Evolutionary conservation across 2,329 filamentous ascomycete genomes (phyloP).

Genomic region (Cryoendolithus antarcticus): DNA sequence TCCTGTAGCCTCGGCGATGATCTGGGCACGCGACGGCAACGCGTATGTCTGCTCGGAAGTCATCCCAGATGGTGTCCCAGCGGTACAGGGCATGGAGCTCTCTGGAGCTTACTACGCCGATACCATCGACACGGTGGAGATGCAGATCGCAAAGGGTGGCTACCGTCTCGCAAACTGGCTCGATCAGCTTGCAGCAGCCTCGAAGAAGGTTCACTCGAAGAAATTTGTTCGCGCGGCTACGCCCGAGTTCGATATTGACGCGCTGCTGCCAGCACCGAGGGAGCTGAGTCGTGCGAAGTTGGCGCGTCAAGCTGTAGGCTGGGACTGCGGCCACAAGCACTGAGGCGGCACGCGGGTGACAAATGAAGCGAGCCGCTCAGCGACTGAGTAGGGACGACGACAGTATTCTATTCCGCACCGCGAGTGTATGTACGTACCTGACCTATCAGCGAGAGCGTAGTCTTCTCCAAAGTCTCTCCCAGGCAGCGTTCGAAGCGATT

Average conservation of each 20-base stretch:
- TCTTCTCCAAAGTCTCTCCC: too few species aligned
- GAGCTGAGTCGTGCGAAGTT: constrained; percentile 13
- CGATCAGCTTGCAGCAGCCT: constrained; percentile 20
- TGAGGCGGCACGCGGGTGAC: too few species aligned
- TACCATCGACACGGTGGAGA: constrained; percentile 25
- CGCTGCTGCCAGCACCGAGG: constrained; percentile 9
- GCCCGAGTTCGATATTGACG: constrained; percentile 7
- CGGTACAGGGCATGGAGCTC: constrained; percentile 26
- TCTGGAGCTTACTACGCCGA: constrained; percentile 18
- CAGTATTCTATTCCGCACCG: too few species aligned
- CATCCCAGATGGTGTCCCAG: constrained; percentile 25
- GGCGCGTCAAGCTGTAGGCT: constrained; percentile 13
- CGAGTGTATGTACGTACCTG: too few species aligned
- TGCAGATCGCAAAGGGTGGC: constrained; percentile 33
- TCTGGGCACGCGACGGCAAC: constrained; percentile 33
- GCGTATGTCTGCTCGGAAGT: constrained; percentile 30
- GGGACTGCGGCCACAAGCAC: constrained; percentile 10
- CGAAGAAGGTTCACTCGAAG: constrained; percentile 3
- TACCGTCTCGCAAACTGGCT: constrained; percentile 26
- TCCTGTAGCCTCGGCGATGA: constrained; percentile 24
- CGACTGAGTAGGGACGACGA: too few species aligned
- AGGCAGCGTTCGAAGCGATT: too few species aligned
- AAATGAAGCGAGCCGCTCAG: too few species aligned
- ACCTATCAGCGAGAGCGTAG: too few species aligned
- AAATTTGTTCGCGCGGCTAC: constrained; percentile 6